Conservation (phyloP, 2,329 filamentous ascomycete genomes). For the Colletotrichum navitas region DNA sequence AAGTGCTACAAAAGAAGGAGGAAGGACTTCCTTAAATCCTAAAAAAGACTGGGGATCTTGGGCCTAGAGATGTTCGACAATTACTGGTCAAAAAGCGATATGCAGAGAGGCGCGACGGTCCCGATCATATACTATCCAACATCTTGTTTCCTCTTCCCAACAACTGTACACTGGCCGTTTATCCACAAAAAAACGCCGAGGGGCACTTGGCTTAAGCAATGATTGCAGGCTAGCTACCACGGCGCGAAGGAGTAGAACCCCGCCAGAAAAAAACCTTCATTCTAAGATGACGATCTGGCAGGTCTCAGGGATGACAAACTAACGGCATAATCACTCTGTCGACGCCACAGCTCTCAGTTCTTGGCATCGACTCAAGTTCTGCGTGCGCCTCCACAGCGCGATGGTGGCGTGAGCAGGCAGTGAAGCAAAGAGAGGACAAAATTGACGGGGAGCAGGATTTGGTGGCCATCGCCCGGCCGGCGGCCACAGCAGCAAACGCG, state of each 20-base stretch:
- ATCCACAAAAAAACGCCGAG: neutral
- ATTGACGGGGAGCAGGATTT: neutral
- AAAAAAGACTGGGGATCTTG: neutral
- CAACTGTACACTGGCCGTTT: neutral
- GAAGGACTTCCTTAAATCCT: neutral
- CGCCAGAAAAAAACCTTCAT: neutral
- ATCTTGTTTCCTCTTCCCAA: neutral
- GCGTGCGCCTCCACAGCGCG: constrained; percentile 4
- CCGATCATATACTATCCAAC: neutral
- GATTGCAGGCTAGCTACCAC: neutral
- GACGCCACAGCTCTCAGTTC: neutral
- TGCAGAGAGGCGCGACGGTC: neutral
- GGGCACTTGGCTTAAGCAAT: neutral
- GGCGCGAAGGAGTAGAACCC: neutral
- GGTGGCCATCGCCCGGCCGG: neutral
- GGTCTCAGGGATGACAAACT: constrained; percentile 3
- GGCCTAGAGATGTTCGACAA: neutral
- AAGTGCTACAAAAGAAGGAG: neutral
- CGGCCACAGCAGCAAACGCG: neutral
- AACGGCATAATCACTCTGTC: neutral
- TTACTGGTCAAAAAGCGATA: neutral
- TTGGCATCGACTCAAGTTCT: neutral
- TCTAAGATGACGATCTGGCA: neutral
- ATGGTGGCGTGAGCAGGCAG: constrained; percentile 5
- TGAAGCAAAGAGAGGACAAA: neutral